Evolutionary conservation across 2,329 filamentous ascomycete species (phyloP).

Genomic region (Paecilomyces sp.): DNA sequence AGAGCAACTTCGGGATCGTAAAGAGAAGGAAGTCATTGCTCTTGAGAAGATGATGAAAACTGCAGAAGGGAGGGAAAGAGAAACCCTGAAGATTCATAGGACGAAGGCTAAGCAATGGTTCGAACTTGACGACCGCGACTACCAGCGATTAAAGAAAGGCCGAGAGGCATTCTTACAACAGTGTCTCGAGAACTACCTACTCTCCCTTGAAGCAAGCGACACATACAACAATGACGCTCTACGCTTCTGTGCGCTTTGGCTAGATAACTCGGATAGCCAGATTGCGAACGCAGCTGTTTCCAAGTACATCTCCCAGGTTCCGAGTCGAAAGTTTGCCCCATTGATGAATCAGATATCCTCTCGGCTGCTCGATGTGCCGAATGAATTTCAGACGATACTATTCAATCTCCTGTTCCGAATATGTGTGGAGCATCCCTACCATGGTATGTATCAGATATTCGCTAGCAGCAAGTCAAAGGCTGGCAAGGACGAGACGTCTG

Average conservation of each 20-base stretch:
- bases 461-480: conserved; percentile 64
- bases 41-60: conserved; percentile 55
- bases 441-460: conserved; percentile 96
- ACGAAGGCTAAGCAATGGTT: conserved; percentile 79
- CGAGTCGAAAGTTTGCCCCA: conserved; percentile 84
- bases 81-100: conserved; percentile 54
- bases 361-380: conserved; percentile 65
- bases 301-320: conserved; percentile 63
- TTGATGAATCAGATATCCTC: conserved; percentile 96
- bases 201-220: conserved; percentile 77
- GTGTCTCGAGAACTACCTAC: conserved; percentile 87
- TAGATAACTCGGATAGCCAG: conserved; percentile 72
- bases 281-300: conserved; percentile 71
- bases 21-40: conserved; percentile 70
- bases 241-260: conserved; percentile 89
- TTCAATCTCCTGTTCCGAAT: conserved; percentile 70
- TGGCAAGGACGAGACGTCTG: conserved; percentile 64
- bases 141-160: conserved; percentile 67
- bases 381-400: conserved; percentile 69
- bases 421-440: conserved; percentile 87
- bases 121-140: conserved; percentile 81
- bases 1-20: conserved; percentile 69
- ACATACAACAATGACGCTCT: conserved; percentile 83
- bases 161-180: conserved; percentile 78
- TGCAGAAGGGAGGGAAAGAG: conserved; percentile 45